Percentiles rank a stretch among this genome's conserved stretches.
Conservation (phyloP, 805 yeast genomes). For the Yamadazyma tumulicola region DNA sequence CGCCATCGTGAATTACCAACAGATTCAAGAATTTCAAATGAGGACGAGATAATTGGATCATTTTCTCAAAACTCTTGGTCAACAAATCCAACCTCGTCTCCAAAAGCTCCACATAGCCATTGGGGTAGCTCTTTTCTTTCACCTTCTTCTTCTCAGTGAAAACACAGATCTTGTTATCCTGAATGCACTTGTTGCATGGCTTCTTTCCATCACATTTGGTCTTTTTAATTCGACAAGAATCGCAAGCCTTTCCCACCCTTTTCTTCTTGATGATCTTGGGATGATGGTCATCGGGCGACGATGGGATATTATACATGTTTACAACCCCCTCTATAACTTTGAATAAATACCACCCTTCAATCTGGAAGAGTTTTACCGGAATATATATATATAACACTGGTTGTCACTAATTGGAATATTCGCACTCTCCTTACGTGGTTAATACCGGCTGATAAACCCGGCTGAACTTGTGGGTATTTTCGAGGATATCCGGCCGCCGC, state of each 20-base stretch:
- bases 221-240: constrained; percentile 58
- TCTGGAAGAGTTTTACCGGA: too few species aligned
- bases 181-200: constrained; percentile 54
- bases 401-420: too few species aligned
- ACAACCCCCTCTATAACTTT: too few species aligned
- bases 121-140: constrained; percentile 54
- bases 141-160: constrained; percentile 53
- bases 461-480: too few species aligned
- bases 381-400: too few species aligned
- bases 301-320: constrained; percentile 2
- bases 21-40: constrained; percentile 21
- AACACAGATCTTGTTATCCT: constrained; percentile 57
- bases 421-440: too few species aligned
- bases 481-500: too few species aligned
- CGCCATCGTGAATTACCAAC: constrained; percentile 5
- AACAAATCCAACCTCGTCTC: constrained; percentile 56
- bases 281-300: constrained; percentile 13
- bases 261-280: constrained; percentile 33
- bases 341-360: not conserved
- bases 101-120: constrained; percentile 59
- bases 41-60: constrained; percentile 26
- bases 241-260: constrained; percentile 64
- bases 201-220: constrained; percentile 62
- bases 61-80: constrained; percentile 46
- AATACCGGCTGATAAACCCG: too few species aligned